Base-by-base conservation (phyloP, 371 early-diverging fungal genomes). In the Mucor indicus region DNA sequence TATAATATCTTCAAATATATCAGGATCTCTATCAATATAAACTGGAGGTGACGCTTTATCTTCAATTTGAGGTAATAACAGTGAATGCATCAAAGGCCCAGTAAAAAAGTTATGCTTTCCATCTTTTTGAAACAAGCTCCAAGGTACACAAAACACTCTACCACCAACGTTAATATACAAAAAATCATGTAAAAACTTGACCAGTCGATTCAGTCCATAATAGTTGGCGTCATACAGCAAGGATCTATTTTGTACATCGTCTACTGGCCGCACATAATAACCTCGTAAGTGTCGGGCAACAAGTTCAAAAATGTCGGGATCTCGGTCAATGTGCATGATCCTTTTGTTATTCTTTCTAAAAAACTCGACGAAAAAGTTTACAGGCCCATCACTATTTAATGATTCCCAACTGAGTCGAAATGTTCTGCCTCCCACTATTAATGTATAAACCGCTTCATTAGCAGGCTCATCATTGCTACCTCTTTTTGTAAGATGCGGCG, bases 271-370 rank as follows among this genome's bases (percentile, higher is more conserved):
- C 23, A 82, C 57, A 53, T 73, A 69, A 44, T 84, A 84, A 12
- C 84, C 84, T 38, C 80, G 72, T 44, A 84, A 60, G 60, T 82
- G 78, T 38, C 73, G 75, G 32, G 76, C 75, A 55, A 84, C 72
- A 17, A 75, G 53, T 24, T 68, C 64, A 63, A 84, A 84, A 2
- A 67, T 67, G 15, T 73, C 73, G 17, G 82, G 72, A 45, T 80
- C 80, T 25, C 83, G 66, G 47, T 84, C 80, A 51, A 84, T 63
- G 49, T 81, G 69, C 67, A 84, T 62, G 7, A 50, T 59, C 19
- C 48, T 72, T 23, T 61, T 49, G 38, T 44, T 72, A 46, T 53
- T 70, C 15, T 50, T 55, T 29, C 50, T 36, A 32, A 72, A 72
- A 50, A 55, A 70, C 3, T 63, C 55, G 1, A 63, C 31, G 42